These are phyloP conservation scores for Hura crepitans DNA, from an alignment of 441 rosid species.

Conservation along the genomic window DNA sequence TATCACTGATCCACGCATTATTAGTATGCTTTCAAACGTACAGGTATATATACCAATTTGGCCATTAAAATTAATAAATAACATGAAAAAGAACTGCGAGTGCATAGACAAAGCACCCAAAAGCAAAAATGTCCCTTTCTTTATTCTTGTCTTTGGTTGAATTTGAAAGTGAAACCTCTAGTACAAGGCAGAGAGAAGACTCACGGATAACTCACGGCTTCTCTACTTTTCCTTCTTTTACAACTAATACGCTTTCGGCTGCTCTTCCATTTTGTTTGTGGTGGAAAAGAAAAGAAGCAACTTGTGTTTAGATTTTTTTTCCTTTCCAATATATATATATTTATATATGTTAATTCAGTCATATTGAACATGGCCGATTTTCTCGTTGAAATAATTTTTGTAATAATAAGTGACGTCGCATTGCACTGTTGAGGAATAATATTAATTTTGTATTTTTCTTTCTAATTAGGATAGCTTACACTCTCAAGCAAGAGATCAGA, in stretches of 20 bases:
- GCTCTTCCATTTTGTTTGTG: background rate
- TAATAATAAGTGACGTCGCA: no score
- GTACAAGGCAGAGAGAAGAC: conserved; percentile 7
- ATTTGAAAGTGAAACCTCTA: conserved; percentile 15
- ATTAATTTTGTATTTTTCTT: no score
- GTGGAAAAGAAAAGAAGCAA: background rate
- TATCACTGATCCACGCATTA: no score
- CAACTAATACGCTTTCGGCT: background rate
- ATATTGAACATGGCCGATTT: no score
- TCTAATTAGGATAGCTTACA: background rate
- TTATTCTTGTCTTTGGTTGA: conserved; percentile 14
- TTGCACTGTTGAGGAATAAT: no score
- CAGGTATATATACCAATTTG: no score
- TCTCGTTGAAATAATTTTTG: background rate
- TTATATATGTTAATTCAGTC: background rate
- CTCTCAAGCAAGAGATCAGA: background rate
- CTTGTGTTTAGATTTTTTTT: no score
- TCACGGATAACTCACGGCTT: conserved; percentile 19
- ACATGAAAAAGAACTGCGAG: no score
- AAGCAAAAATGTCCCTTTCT: background rate
- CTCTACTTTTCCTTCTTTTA: background rate
- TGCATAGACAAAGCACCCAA: background rate
- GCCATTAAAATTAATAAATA: background rate
- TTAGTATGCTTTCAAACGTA: no score
- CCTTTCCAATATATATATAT: no score